phyloP scores from a whole-genome alignment of 371 early-diverging fungal genomes.

The Zychaea mexicana region DNA sequence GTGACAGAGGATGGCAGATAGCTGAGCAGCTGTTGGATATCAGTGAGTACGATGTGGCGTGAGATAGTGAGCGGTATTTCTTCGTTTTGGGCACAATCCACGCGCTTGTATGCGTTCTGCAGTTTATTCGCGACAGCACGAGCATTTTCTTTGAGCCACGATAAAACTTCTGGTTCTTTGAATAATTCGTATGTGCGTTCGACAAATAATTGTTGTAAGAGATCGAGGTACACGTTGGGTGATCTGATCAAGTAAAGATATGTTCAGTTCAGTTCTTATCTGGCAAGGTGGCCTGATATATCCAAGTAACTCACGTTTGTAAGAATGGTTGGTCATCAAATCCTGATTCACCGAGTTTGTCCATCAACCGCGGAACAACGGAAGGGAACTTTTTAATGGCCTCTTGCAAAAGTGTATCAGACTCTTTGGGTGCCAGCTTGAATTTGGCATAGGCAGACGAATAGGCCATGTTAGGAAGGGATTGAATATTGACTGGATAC shows the following conservation, averaged over 20 bases:
- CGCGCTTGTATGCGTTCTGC: constrained; percentile 16
- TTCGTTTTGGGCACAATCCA: constrained; percentile 19
- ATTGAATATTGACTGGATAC: constrained; percentile 32
- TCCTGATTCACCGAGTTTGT: constrained; percentile 33
- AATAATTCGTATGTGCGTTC: constrained; percentile 66
- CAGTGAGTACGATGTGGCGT: constrained; percentile 76
- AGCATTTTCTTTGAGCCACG: constrained; percentile 52
- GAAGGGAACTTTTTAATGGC: constrained; percentile 62
- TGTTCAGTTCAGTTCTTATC: too few relatives aligned
- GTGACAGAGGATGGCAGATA: constrained; percentile 61
- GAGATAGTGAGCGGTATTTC: constrained; percentile 62
- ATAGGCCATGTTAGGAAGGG: constrained; percentile 78
- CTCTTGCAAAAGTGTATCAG: constrained; percentile 57
- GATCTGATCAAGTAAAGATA: too few relatives aligned
- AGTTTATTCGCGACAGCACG: constrained; percentile 7
- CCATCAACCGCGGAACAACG: constrained; percentile 29
- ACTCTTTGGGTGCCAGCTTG: constrained; percentile 51
- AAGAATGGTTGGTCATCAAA: constrained; percentile 9
- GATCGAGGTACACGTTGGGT: constrained; percentile 32
- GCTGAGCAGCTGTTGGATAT: constrained; percentile 56
- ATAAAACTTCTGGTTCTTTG: constrained; percentile 73
- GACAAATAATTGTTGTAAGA: constrained; percentile 59
- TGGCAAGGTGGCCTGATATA: too few relatives aligned
- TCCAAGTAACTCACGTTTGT: constrained; percentile 2
- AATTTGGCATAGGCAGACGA: constrained; percentile 78